Evolutionary conservation across 176 grass and related monocot genomes (phyloP).

Genomic region (sorghum (Sorghum bicolor)): DNA sequence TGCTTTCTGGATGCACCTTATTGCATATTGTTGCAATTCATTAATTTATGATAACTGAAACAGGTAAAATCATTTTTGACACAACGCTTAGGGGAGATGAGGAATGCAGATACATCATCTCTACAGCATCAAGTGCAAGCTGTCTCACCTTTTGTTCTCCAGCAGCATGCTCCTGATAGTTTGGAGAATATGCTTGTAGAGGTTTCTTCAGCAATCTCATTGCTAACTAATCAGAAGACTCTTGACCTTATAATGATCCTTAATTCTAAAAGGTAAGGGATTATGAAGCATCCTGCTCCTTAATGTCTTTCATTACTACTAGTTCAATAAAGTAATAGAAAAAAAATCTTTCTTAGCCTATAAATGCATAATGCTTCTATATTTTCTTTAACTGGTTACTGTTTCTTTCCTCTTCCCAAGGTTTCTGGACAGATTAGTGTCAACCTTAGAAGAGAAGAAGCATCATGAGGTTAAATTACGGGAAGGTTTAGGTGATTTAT

Average conservation of each 20-base stretch:
- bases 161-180: constrained; percentile 74
- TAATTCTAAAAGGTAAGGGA: constrained; percentile 81
- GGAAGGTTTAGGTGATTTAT: constrained; percentile 79
- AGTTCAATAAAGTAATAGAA: not conserved
- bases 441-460: constrained; percentile 84
- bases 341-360: not conserved
- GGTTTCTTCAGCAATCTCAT: constrained; percentile 66
- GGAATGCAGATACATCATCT: constrained; percentile 73
- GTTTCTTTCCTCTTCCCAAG: constrained; percentile 35
- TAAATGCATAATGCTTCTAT: constrained; percentile 11
- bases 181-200: constrained; percentile 63
- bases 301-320: not conserved
- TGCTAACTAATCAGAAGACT: constrained; percentile 87
- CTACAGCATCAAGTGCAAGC: constrained; percentile 96
- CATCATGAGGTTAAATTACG: constrained; percentile 79
- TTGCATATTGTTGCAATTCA: not conserved
- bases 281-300: not conserved
- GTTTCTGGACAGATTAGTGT: constrained; percentile 90
- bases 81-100: constrained; percentile 66
- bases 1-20: not conserved
- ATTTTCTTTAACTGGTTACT: constrained; percentile 7
- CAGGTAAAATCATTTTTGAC: constrained; percentile 90
- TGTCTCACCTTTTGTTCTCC: constrained; percentile 86
- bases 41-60: constrained; percentile 25
- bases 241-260: constrained; percentile 96